phyloP scores from a whole-genome alignment of 306 rosid species.

The Mimosa pudica region DNA sequence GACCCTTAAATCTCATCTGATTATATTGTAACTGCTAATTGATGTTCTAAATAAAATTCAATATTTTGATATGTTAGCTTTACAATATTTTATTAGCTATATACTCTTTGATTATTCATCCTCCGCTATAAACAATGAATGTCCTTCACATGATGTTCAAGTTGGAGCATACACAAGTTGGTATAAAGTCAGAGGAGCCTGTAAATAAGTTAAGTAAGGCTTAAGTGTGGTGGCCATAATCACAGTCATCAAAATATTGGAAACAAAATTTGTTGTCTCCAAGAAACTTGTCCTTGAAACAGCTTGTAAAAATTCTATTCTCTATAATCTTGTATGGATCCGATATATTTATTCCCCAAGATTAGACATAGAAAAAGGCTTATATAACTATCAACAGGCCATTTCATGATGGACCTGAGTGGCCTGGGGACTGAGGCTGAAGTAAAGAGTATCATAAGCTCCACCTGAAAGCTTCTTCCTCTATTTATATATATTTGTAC shows the following conservation, averaged over 20 bases:
- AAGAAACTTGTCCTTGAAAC: slow-evolving; percentile 46
- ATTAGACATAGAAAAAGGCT: slow-evolving; percentile 24
- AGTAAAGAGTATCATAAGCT: slow-evolving; percentile 47
- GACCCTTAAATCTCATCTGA: background rate
- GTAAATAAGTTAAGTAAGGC: slow-evolving; percentile 21
- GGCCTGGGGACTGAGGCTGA: slow-evolving; percentile 49
- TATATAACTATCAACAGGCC: slow-evolving; percentile 32
- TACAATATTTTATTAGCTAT: no score
- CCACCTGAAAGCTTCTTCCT: slow-evolving; percentile 51
- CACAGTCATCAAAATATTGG: slow-evolving; percentile 36
- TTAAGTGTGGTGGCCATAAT: slow-evolving; percentile 35
- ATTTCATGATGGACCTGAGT: slow-evolving; percentile 45
- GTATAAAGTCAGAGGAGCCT: slow-evolving; percentile 36
- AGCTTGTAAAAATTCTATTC: slow-evolving; percentile 42
- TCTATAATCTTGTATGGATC: slow-evolving; percentile 56
- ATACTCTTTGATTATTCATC: background rate
- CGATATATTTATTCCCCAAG: slow-evolving; percentile 53
- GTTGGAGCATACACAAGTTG: slow-evolving; percentile 35
- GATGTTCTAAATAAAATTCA: background rate
- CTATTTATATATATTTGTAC: slow-evolving; percentile 41
- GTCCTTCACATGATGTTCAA: slow-evolving; percentile 28
- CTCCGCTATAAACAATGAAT: background rate
- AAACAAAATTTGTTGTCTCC: slow-evolving; percentile 47
- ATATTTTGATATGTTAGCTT: no score
- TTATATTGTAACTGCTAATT: background rate